Evolutionary conservation across 306 rosid species (phyloP).

Genomic region (Canavalia gladiata): DNA sequence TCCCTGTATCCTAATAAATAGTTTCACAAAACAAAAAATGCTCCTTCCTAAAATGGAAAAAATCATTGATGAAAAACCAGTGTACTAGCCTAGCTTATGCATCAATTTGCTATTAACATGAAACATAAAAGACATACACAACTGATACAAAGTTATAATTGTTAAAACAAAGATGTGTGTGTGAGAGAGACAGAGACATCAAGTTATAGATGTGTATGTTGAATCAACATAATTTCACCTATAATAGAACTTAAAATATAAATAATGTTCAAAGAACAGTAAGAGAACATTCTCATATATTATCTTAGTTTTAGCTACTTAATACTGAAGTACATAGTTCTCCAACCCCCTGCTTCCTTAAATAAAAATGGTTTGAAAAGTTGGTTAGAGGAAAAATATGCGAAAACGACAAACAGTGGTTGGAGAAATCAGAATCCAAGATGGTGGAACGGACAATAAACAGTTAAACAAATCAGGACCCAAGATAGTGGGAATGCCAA

Average conservation of each 20-base stretch:
- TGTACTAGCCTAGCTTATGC: not conserved
- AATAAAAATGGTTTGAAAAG: not conserved
- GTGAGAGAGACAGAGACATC: not conserved
- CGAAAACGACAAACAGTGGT: not conserved
- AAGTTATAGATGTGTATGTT: conserved; percentile 10
- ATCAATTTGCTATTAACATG: not conserved
- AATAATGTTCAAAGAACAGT: not conserved
- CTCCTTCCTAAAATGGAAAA: not conserved
- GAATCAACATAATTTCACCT: not conserved
- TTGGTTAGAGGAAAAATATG: not conserved
- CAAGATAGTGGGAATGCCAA: not conserved
- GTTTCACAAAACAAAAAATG: not conserved
- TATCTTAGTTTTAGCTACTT: not conserved
- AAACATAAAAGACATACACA: not conserved
- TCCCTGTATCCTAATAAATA: conserved; percentile 1
- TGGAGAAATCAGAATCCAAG: too few species aligned
- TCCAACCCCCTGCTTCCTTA: not conserved
- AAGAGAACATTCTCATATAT: not conserved
- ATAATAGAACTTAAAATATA: not conserved
- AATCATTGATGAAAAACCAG: not conserved
- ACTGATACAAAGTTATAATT: not conserved
- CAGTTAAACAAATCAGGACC: not conserved
- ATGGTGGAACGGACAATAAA: too few species aligned
- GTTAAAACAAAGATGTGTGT: too few species aligned
- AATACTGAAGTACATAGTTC: not conserved